Percentiles rank a stretch among this genome's conserved stretches.
Evolutionary conservation across 805 yeast genomes (phyloP).

Genomic region (Candida oleophila): DNA sequence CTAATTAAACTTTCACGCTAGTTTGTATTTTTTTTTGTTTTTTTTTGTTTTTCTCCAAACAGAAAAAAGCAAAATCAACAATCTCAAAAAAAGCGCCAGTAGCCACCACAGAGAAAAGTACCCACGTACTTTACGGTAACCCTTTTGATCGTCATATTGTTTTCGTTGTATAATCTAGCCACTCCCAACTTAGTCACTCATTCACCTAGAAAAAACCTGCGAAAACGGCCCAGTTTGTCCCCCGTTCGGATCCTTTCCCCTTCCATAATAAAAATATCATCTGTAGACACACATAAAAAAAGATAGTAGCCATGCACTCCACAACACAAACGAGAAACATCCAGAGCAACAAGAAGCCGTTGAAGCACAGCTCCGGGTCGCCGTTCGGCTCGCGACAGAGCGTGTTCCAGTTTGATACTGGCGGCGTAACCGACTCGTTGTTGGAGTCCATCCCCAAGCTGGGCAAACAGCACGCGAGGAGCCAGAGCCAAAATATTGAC

Average conservation of each 20-base stretch:
- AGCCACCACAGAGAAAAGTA: not conserved
- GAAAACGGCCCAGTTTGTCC: no score
- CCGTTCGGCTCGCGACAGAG: conserved; percentile 5
- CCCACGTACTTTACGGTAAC: not conserved
- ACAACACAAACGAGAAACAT: conserved; percentile 8
- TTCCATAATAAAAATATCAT: no score
- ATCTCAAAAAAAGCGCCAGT: not conserved
- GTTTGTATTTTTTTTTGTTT: no score
- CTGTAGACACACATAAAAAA: not conserved
- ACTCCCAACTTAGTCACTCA: no score
- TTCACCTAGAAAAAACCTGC: no score
- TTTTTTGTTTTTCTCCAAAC: not conserved
- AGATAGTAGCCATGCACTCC: not conserved
- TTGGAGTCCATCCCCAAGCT: conserved; percentile 6
- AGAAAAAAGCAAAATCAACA: not conserved
- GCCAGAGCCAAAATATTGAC: conserved; percentile 7
- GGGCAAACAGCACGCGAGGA: conserved; percentile 9
- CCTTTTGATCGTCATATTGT: no score
- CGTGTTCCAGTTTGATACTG: conserved; percentile 7
- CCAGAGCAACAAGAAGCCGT: conserved; percentile 9
- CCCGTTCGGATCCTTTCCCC: no score
- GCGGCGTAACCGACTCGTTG: not conserved
- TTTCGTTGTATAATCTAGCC: no score
- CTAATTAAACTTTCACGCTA: not conserved
- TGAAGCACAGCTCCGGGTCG: conserved; percentile 6